These are phyloP conservation scores for Leptographium flavum DNA, from an alignment of 2,329 filamentous ascomycete species.

Conservation along the genomic window DNA sequence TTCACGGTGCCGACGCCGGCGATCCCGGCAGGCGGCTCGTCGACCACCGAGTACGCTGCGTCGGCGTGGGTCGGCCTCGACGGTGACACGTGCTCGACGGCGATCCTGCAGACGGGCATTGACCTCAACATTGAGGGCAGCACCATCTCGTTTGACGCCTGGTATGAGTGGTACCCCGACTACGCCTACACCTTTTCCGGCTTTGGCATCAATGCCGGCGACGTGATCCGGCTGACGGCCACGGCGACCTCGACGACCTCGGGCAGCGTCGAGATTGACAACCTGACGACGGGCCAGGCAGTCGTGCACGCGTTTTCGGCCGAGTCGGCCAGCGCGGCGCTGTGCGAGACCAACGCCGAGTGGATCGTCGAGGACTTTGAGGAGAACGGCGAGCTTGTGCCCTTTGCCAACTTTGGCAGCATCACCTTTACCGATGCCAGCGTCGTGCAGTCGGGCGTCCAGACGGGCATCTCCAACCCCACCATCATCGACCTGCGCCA, in stretches of 20 bases:
- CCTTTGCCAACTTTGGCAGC: constrained; percentile 13
- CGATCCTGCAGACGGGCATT: constrained; percentile 16
- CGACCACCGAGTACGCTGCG: constrained; percentile 13
- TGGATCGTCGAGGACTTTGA: constrained; percentile 18
- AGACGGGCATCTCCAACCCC: constrained; percentile 21
- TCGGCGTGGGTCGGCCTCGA: constrained; percentile 18
- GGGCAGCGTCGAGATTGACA: constrained; percentile 10
- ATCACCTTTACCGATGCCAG: constrained; percentile 16
- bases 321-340: constrained; percentile 4
- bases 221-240: constrained; percentile 16
- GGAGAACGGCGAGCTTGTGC: constrained; percentile 11
- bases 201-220: constrained; percentile 14
- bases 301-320: constrained; percentile 35
- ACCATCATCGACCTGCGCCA: constrained; percentile 23
- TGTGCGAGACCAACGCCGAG: constrained; percentile 15
- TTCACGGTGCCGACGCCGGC: constrained; percentile 13
- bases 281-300: constrained; percentile 25
- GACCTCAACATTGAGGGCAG: constrained; percentile 9
- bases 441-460: constrained; percentile 18
- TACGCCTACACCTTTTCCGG: constrained; percentile 13
- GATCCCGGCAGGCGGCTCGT: constrained; percentile 8
- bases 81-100: constrained; percentile 14
- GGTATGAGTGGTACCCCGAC: constrained; percentile 19
- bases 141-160: constrained; percentile 9
- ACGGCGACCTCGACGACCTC: constrained; percentile 24